phyloP scores from a whole-genome alignment of 306 rosid genomes.

The Quercus alba region DNA sequence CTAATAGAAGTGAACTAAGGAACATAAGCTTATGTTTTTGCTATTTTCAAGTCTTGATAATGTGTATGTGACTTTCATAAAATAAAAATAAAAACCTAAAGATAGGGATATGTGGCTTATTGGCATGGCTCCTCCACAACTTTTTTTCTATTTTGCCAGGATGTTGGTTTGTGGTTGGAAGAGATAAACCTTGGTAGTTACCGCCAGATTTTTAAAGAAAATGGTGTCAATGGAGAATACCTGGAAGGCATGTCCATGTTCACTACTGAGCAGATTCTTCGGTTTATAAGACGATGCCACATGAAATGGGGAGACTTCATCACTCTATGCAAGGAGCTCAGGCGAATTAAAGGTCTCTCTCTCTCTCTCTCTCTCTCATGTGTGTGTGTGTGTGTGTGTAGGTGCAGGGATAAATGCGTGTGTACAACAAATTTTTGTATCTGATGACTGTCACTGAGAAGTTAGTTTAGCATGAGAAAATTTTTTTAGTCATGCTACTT shows the following conservation, averaged over 20 bases:
- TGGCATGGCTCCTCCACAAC: neutral
- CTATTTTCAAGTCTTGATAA: neutral
- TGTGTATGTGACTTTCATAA: conserved; percentile 1
- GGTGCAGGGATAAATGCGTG: neutral
- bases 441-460: neutral
- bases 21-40: neutral
- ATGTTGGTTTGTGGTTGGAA: conserved; percentile 99
- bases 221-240: conserved; percentile 97
- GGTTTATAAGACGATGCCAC: conserved; percentile 96
- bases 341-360: conserved; percentile 88
- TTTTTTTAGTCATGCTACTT: neutral
- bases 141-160: conserved; percentile 48
- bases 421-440: neutral
- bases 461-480: neutral
- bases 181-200: conserved; percentile 89
- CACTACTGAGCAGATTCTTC: conserved; percentile 97
- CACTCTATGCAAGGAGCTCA: conserved; percentile 92
- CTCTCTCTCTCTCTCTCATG: neutral
- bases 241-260: conserved; percentile 99
- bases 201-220: conserved; percentile 85
- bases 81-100: neutral
- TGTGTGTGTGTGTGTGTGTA: neutral
- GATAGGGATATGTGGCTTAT: conserved; percentile 3
- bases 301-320: conserved; percentile 99
- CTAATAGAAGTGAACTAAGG: neutral